phyloP scores from a whole-genome alignment of 495 filamentous ascomycete species.

The Terfezia claveryi region DNA sequence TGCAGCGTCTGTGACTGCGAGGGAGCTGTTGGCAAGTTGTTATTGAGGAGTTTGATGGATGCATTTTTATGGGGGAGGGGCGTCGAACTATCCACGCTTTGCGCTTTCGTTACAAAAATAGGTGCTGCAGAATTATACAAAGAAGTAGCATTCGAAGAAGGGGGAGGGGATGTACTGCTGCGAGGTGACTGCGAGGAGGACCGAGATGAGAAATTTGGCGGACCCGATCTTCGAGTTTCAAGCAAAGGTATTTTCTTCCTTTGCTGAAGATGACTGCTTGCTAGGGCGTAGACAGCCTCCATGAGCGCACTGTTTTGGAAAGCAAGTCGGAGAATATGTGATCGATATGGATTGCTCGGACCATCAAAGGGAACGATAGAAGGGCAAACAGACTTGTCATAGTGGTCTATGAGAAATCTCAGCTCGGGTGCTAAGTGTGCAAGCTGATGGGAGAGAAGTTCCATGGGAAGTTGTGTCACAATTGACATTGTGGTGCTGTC shows the following conservation, averaged over 20 bases:
- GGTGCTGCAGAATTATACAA: not conserved
- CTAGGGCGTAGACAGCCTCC: constrained; percentile 76
- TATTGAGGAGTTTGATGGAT: constrained; percentile 64
- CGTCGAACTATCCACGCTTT: constrained; percentile 3
- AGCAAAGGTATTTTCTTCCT: constrained; percentile 15
- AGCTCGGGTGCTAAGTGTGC: constrained; percentile 24
- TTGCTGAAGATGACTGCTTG: constrained; percentile 53
- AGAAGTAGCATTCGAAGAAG: not conserved
- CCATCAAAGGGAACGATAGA: constrained; percentile 81
- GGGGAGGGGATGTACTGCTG: constrained; percentile 1
- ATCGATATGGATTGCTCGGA: constrained; percentile 62
- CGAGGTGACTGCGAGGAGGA: constrained; percentile 1
- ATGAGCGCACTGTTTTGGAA: constrained; percentile 59
- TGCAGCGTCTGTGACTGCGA: constrained; percentile 64
- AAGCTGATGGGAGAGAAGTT: constrained; percentile 17
- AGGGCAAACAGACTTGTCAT: constrained; percentile 74
- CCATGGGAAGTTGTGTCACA: constrained; percentile 10
- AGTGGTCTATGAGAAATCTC: constrained; percentile 48
- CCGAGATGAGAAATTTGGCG: not conserved
- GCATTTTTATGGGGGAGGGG: constrained; percentile 39
- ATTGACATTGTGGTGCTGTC: constrained; percentile 14
- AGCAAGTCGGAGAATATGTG: constrained; percentile 60
- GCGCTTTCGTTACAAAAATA: not conserved
- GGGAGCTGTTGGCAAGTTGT: constrained; percentile 53
- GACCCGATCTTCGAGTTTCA: constrained; percentile 5